Percentiles rank a stretch among this genome's conserved stretches.
Evolutionary conservation across 305 asterid genomes (phyloP).

Genomic region (Solanum chacoense): DNA sequence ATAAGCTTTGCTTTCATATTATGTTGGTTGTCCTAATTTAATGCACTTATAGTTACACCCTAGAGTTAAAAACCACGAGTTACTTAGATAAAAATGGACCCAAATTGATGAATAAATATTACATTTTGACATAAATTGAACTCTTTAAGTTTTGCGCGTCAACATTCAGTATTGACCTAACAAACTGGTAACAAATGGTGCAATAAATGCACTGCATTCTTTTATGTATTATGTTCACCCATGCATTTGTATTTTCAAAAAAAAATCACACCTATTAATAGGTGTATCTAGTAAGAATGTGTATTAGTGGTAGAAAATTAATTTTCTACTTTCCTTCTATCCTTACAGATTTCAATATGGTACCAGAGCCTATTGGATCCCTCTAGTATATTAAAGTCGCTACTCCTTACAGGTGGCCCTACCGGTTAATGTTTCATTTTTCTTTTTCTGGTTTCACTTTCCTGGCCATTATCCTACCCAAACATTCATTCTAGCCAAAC

Average conservation of each 20-base stretch:
- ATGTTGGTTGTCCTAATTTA: neutral
- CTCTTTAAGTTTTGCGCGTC: neutral
- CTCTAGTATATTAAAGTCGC: neutral
- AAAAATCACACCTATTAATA: neutral
- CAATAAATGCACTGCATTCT: neutral
- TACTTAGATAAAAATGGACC: neutral
- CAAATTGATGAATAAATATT: neutral
- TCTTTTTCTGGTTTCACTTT: neutral
- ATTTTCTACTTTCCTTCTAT: neutral
- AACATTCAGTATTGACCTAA: neutral
- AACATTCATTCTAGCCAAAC: neutral
- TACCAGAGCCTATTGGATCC: neutral
- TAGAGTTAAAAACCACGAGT: neutral
- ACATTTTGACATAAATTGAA: neutral
- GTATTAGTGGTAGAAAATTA: neutral
- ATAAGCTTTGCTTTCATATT: constrained; percentile 1
- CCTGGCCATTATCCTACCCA: neutral
- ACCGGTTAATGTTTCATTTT: neutral
- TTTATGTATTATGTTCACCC: neutral
- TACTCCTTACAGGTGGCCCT: neutral
- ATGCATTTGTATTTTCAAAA: neutral
- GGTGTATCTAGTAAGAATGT: neutral
- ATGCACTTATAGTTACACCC: neutral
- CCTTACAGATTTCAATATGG: neutral
- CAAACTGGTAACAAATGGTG: neutral